Percentiles rank a stretch among this genome's conserved stretches.
These are phyloP conservation scores for Brachypodium distachyon DNA, from an alignment of 202 grass and related monocot genomes.

Conservation along the genomic window DNA sequence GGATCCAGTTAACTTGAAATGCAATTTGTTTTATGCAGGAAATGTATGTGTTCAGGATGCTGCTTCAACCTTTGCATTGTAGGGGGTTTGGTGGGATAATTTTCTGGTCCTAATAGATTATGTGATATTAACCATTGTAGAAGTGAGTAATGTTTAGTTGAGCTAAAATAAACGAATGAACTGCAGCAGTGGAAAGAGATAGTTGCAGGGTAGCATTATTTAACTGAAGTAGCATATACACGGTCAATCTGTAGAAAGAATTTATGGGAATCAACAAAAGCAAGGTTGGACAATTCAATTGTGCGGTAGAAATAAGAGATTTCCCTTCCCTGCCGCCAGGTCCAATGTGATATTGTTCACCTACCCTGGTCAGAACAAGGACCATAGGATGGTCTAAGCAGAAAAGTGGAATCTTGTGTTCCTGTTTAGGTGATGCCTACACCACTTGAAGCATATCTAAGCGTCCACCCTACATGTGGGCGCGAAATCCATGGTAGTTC, in stretches of 20 bases:
- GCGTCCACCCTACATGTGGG: not conserved
- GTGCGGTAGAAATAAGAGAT: not conserved
- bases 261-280: not conserved
- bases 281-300: not conserved
- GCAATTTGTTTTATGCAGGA: not conserved
- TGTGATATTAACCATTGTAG: not conserved
- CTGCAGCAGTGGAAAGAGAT: not conserved
- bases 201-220: not conserved
- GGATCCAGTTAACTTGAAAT: not conserved
- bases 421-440: not conserved
- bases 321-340: not conserved
- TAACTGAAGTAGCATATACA: not conserved
- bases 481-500: not conserved
- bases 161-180: not conserved
- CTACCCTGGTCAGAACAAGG: conserved; percentile 1
- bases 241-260: not conserved
- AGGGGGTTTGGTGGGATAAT: not conserved
- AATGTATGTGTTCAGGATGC: not conserved
- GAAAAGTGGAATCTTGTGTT: conserved; percentile 22
- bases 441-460: not conserved
- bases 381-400: not conserved
- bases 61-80: not conserved
- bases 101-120: not conserved
- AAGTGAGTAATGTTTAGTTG: not conserved
- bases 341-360: not conserved